These are phyloP conservation scores for Bifiguratus adelaidae DNA, from an alignment of 192 early-diverging fungal genomes.

Conservation along the genomic window DNA sequence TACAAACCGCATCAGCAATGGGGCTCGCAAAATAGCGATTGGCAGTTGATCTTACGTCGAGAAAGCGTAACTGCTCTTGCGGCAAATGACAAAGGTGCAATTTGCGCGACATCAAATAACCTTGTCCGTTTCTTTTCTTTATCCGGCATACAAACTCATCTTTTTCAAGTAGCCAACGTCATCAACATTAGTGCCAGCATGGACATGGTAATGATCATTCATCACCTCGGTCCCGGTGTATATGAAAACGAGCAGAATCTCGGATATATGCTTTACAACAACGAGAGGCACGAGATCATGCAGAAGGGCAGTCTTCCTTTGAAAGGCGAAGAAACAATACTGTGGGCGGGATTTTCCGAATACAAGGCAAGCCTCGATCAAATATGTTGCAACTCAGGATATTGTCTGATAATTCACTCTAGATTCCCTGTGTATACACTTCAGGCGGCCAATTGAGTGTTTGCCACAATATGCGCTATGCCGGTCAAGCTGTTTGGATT, in stretches of 20 bases:
- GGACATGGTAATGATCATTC: constrained; percentile 27
- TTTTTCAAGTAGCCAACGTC: constrained; percentile 52
- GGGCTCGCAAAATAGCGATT: constrained; percentile 63
- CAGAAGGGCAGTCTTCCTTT: constrained; percentile 53
- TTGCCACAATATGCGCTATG: constrained; percentile 57
- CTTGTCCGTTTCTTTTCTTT: constrained; percentile 71
- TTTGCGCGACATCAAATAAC: constrained; percentile 62
- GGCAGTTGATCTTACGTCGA: constrained; percentile 55
- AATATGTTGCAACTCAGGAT: background rate
- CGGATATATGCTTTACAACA: constrained; percentile 55
- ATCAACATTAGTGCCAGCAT: constrained; percentile 21
- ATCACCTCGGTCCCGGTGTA: constrained; percentile 16
- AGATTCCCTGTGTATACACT: constrained; percentile 71
- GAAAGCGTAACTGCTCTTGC: constrained; percentile 49
- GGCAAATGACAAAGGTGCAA: constrained; percentile 49
- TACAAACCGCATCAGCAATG: constrained; percentile 66
- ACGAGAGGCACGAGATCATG: constrained; percentile 32
- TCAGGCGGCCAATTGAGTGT: constrained; percentile 65
- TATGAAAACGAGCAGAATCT: constrained; percentile 33
- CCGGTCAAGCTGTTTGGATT: constrained; percentile 61
- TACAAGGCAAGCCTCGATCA: constrained; percentile 32
- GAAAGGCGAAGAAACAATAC: constrained; percentile 41
- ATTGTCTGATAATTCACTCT: background rate
- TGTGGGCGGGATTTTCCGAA: constrained; percentile 84
- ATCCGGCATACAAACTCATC: constrained; percentile 67